Base-by-base conservation (phyloP, 169 alveolate genomes). In the Eimeria tenella region DNA sequence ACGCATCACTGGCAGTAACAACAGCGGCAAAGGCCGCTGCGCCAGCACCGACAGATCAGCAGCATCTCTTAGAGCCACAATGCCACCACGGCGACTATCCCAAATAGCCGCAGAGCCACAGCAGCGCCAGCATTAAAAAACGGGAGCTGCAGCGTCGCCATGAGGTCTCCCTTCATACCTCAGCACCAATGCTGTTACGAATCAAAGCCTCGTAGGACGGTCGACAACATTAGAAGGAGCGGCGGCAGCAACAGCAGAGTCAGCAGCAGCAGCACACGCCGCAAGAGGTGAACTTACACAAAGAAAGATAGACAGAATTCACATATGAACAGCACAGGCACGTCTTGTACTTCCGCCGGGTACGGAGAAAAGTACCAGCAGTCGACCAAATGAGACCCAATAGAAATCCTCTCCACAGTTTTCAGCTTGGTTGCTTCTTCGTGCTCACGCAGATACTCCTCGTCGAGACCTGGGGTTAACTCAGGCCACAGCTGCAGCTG, bases 351-450 rank as follows among this genome's bases (percentile, higher is more conserved):
- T 62, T 97, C 99, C 77, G 97, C 97, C 15, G 99, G 99, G 82
- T 98, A 98, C 52, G 99, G 99, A 50, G 99, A 98, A 95, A 98
- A 99, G 95, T 99, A 99, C 99, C 99, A 99, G 17, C 99, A 97
- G 94, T 98, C 99, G 23, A 98, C 99, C 84, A 98, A 89, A 96
- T 96, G 97, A 65, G 97, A 96, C 8, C 99, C 99, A 73, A 99
- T 97, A 84, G 97, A 98, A n/a, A 99, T 98, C 90, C 96, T 97
- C 77, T 97, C 97, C 19, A 99, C 98, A 21, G 99, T 98, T 94
- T 98, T 98, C 84, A 98, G 75, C 95, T 98, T 98, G 8, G 99
- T 99, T 42, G 98, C 98, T 94, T 98, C 99, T 93, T 99, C 99
- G 91, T 99, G 99, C 60, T 98, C 99, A 62, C 97, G 95, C 13